Evolutionary conservation across 306 rosid species (phyloP), one percentile per base, ranked within the genome.

Genomic region (Bauhinia variegata): DNA sequence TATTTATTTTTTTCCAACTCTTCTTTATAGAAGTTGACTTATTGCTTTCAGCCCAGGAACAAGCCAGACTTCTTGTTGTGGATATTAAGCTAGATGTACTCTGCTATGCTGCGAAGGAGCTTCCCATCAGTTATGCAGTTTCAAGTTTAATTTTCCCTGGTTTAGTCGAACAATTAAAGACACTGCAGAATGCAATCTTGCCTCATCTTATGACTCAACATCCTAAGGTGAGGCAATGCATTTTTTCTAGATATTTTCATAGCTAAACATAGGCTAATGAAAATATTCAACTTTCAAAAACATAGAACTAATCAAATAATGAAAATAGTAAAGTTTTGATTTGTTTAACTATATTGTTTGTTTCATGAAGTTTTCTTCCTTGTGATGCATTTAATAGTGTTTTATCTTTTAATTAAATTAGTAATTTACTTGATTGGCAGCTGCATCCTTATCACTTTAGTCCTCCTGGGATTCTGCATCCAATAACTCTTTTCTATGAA

Each of bases 391-490:
- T 15, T 56, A 43, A 7, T 42, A 59, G 33, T 23, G 10, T 1
- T 34, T 65, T 57, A 19, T 74, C 55, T 10, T 78, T 63, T 23
- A 33, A 28, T 39, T 68, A 54, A 54, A 72, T 47, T 66, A 48
- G 4, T 43, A 50, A 63, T 66, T 54, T 70, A 7, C 78, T 75
- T 68, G 62, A 16, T 79, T 82, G 69, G 76, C 91, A 93, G 98
- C 79, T 88, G 34, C 82, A 62, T 60, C 82, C 85, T 52, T 88
- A 81, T 77, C 97, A 93, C 87, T 89, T 84, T 50, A 64, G 72
- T 72, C 98, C 98, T 78, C 91, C 96, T 32, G 89, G 97, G 59
- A 23, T 86, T 78, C 78, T 89, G 79, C 96, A 93, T 82, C 98
- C 98, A 32, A 51, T 89, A 41, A 86, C 89, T 8, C 87, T 74